Evolutionary conservation across 2,329 filamentous ascomycete species (phyloP), one percentile per base, ranked within the genome.

Genomic region (Fusarium metavorans): DNA sequence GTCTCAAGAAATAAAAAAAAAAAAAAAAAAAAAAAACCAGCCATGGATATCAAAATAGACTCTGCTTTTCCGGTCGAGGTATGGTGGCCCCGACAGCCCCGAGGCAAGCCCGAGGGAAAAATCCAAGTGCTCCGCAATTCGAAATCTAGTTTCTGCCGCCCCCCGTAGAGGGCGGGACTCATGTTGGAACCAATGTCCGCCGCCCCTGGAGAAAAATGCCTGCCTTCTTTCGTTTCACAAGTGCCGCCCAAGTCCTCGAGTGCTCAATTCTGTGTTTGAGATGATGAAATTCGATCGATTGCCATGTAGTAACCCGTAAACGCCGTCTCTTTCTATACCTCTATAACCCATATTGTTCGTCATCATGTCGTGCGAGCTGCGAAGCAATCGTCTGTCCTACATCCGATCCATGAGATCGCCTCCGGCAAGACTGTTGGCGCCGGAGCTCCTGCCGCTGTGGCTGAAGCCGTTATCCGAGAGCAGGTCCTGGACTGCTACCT

Each of bases 401-500:
- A 84, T 82, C 70, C 89, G 85, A 75, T 92, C 91, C 80, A 89
- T 88, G 66, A 93, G 84, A 80, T 94, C 92, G 64, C 89, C 90
- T 41, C 94, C 94, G 27, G 93, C 92, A 70, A 97, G 86, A 76
- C 94, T 97, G 80, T 92, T 94, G 54, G 89, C 91, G 48, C 93
- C 90, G 52, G 94, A 97, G 67, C 93, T 95, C 76, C 92, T 91
- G 64, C 94, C 93, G 71, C 94, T 95, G 58, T 89, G 88, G 80
- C 92, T 92, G 72, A 91, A 93, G 58, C 90, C 90, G 58, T 86
- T 88, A 2, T 91, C 88, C 72, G 92, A 92, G 68, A 97, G 86
- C 66, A 98, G 88, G 78, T 98, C 96, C 78, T 96, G 93, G 6
- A 97, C 92, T 3, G 93, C 93, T 50, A 97, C 93, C 83, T 97